Base-by-base conservation (phyloP, 163 green algal genomes). In the Dunaliella salina region DNA sequence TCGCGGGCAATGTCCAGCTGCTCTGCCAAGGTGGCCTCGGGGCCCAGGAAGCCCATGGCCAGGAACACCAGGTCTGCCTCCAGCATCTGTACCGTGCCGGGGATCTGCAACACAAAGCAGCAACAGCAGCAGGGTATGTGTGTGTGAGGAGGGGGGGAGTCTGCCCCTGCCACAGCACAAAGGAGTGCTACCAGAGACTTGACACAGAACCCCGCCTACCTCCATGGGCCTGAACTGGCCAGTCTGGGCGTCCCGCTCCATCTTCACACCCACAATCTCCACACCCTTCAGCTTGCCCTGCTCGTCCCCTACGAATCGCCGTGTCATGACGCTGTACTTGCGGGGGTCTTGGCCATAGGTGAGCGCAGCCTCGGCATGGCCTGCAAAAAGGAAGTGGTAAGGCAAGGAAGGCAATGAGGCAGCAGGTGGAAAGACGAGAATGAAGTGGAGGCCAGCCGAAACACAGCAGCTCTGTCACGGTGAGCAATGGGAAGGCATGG, bases 1-100 rank as follows among this genome's bases (percentile, higher is more conserved):
- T 99, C 96, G 22, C 87, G 87, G 1, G 96, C 92, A 22, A 99
- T 45, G 35, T 93, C 92, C 80, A 99, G 90, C 1, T 91, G 87
- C 33, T 96, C 87, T 18, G 94, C 95, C 33, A 98, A 90, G 12
- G 88, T 95, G 72, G 95, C 94, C 94, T 99, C 96, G 33, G 96
- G 96, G 0, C 96, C 96, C 80, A 98, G 87, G 92, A 99, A 99
- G 87, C 96, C 96, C 95, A 99, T 98, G 33, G 96, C 96, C 86
- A 99, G 92, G 83, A 99, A 93, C 80, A 95, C 94, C 79, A 99
- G 50, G 93, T 99, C 96, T 11, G 93, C 94, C 87, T 98, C 92
- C 45, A 99, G 90, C 33, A 97, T 84, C 34, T 92, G 87, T 80
- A 33, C 59, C 0, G 67, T 80, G 80, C 81, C 85, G 0, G 85